These are phyloP conservation scores for Camellia sinensis DNA, from an alignment of 148 eudicot genomes.

Conservation along the genomic window DNA sequence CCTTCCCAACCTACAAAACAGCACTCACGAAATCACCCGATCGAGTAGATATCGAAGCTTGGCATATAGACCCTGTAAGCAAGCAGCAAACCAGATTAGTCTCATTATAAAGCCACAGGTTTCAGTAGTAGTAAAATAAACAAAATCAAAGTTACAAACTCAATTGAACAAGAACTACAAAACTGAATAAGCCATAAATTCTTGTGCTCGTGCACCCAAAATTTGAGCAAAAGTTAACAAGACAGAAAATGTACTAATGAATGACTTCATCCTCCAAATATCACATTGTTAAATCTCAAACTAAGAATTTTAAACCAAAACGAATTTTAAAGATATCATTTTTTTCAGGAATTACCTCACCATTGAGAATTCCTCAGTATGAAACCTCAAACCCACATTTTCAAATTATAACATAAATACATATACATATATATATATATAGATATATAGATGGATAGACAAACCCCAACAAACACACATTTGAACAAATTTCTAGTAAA, in stretches of 20 bases:
- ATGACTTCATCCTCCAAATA: not conserved
- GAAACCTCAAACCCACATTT: slow-evolving; percentile 14
- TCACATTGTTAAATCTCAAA: not conserved
- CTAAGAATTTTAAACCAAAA: not conserved
- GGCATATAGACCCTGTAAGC: slow-evolving; percentile 25
- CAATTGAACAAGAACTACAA: slow-evolving; percentile 1
- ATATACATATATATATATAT: not conserved
- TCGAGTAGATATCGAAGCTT: slow-evolving; percentile 25
- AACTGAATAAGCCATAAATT: not conserved
- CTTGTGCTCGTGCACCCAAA: not conserved
- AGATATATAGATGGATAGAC: not conserved
- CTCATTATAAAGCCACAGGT: not conserved
- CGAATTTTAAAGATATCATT: not conserved
- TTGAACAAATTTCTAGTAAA: not conserved
- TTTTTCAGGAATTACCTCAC: not conserved
- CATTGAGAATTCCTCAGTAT: slow-evolving; percentile 15
- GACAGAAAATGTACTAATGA: not conserved
- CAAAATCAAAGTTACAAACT: not conserved
- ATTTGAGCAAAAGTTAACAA: not conserved
- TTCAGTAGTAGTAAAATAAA: not conserved
- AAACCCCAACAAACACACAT: slow-evolving; percentile 5
- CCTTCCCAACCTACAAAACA: slow-evolving; percentile 25
- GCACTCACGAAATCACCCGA: slow-evolving; percentile 27
- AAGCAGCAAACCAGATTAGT: slow-evolving; percentile 8
- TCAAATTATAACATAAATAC: not conserved